These are phyloP conservation scores for Boletus rubescentipes DNA, from an alignment of 768 basidiomycete species.

Conservation along the genomic window DNA sequence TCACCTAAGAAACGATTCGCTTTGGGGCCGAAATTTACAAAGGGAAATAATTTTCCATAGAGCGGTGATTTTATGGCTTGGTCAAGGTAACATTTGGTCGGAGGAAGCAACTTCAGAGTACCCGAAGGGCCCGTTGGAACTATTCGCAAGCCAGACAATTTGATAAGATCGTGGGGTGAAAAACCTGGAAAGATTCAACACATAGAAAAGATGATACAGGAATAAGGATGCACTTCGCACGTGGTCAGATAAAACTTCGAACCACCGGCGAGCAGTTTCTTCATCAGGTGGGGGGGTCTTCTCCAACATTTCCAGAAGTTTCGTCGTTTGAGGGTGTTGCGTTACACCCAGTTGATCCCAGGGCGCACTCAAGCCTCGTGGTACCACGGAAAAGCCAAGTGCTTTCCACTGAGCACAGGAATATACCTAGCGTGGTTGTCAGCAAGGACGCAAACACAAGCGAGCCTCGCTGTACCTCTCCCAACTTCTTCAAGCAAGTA, in stretches of 20 bases:
- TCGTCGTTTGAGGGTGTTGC: conserved; percentile 58
- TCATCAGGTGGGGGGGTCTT: conserved; percentile 51
- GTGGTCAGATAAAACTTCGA: conserved; percentile 58
- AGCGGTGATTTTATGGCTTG: conserved; percentile 49
- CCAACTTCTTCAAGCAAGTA: conserved; percentile 54
- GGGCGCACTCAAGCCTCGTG: conserved; percentile 47
- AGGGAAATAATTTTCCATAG: conserved; percentile 75
- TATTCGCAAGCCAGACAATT: conserved; percentile 54
- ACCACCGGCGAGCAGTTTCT: conserved; percentile 56
- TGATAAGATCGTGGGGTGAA: conserved; percentile 43
- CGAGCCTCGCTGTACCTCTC: conserved; percentile 46
- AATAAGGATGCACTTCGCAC: conserved; percentile 44
- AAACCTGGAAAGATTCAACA: conserved; percentile 45
- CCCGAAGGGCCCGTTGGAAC: conserved; percentile 51
- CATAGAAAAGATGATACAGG: background rate
- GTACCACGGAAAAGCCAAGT: conserved; percentile 68
- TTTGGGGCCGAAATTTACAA: conserved; percentile 76
- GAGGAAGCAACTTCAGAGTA: conserved; percentile 43
- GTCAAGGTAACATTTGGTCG: conserved; percentile 63
- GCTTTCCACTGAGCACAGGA: conserved; percentile 58
- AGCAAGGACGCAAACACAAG: background rate
- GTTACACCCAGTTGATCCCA: conserved; percentile 59
- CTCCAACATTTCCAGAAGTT: conserved; percentile 55
- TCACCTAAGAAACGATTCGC: conserved; percentile 80
- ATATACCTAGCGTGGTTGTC: conserved; percentile 51